These are phyloP conservation scores for Rhodotorula babjevae DNA, from an alignment of 768 basidiomycete genomes.

Conservation along the genomic window DNA sequence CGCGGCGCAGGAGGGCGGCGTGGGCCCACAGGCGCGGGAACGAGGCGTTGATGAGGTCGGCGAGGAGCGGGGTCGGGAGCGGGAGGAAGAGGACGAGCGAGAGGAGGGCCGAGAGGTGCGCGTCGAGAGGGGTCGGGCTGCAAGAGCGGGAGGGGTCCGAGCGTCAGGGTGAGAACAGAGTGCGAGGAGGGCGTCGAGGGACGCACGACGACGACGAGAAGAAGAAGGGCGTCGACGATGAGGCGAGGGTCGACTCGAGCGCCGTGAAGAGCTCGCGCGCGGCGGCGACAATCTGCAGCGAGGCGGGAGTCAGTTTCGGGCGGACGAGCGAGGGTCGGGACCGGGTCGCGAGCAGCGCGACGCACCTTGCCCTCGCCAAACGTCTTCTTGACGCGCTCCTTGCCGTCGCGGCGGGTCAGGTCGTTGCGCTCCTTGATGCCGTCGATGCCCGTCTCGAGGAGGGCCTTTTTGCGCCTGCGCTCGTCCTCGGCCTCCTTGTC, in stretches of 20 bases:
- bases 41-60: constrained; percentile 38
- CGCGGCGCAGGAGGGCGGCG: constrained; percentile 34
- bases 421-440: constrained; percentile 29
- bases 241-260: constrained; percentile 35
- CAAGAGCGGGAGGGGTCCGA: not conserved
- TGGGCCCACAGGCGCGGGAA: constrained; percentile 40
- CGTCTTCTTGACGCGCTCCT: constrained; percentile 35
- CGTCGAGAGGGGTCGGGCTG: constrained; percentile 34
- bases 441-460: constrained; percentile 33
- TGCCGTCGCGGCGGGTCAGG: constrained; percentile 27
- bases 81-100: constrained; percentile 37
- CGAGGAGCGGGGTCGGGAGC: constrained; percentile 34
- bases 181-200: no score
- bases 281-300: constrained; percentile 32
- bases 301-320: no score
- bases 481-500: constrained; percentile 29
- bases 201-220: constrained; percentile 34
- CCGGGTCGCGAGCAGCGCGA: no score
- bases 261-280: constrained; percentile 29
- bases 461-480: constrained; percentile 16
- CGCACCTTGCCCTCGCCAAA: constrained; percentile 40
- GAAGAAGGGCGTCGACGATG: constrained; percentile 33
- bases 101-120: constrained; percentile 36
- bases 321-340: no score
- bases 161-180: no score